A percentile compares a stretch with the other conserved stretches of the same genome.
phyloP scores from a whole-genome alignment of 2,329 filamentous ascomycete species.

The Tolypocladium sp. region DNA sequence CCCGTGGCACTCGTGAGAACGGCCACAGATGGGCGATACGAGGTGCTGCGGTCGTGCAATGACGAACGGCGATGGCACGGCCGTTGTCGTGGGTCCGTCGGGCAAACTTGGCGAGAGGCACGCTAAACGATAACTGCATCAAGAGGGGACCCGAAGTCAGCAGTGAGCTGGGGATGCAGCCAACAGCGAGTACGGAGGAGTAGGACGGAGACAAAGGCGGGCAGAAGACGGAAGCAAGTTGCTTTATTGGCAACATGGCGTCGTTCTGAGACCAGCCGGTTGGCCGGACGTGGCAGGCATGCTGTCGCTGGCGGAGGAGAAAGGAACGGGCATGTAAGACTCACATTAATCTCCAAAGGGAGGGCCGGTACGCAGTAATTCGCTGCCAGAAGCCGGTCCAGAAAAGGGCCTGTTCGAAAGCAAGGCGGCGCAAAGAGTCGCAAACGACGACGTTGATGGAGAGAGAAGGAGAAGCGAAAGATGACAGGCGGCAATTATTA shows the following conservation, averaged over 20 bases:
- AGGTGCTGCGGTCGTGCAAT: conserved; percentile 2
- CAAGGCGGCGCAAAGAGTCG: not conserved
- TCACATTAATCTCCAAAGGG: conserved; percentile 26
- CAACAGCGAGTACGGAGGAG: not conserved
- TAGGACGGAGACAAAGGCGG: not conserved
- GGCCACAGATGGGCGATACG: conserved; percentile 1
- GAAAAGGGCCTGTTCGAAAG: not conserved
- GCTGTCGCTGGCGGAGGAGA: conserved; percentile 16
- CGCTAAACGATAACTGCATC: conserved; percentile 18
- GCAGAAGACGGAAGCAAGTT: conserved; percentile 1
- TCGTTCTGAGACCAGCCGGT: conserved; percentile 12
- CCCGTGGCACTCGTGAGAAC: not conserved
- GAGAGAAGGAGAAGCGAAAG: not conserved
- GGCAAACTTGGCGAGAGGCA: not conserved
- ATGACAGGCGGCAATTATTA: not conserved
- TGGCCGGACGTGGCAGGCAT: conserved; percentile 18
- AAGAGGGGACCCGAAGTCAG: not conserved
- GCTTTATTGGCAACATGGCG: conserved; percentile 1
- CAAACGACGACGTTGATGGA: not conserved
- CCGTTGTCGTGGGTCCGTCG: not conserved
- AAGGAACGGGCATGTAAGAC: conserved; percentile 14
- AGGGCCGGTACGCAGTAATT: conserved; percentile 1
- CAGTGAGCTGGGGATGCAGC: not conserved
- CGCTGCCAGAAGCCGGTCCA: not conserved
- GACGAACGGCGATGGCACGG: not conserved